Percentiles rank a stretch among this genome's conserved stretches.
These are phyloP conservation scores for Suillus variegatus DNA, from an alignment of 768 basidiomycete genomes.

Conservation along the genomic window DNA sequence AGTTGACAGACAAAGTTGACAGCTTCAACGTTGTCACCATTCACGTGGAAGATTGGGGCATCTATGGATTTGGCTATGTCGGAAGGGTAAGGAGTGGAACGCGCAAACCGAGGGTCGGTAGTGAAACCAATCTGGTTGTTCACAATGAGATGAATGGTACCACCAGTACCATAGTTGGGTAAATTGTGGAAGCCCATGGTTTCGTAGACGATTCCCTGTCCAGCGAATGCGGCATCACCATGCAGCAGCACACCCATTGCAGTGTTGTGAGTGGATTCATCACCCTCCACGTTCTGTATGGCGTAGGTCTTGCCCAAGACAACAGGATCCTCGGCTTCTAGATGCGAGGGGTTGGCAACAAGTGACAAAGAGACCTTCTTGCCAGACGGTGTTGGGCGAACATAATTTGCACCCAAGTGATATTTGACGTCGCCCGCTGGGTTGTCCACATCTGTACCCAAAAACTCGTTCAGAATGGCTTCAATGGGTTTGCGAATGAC, in stretches of 20 bases:
- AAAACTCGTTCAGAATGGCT: constrained; percentile 97
- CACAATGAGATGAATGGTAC: constrained; percentile 97
- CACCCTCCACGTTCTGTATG: constrained; percentile 92
- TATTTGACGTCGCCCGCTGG: constrained; percentile 99
- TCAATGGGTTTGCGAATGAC: constrained; percentile 98
- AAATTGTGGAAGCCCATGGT: constrained; percentile 98
- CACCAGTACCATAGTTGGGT: constrained; percentile 94
- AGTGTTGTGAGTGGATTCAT: constrained; percentile 74
- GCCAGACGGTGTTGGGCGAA: constrained; percentile 95
- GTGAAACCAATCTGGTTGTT: constrained; percentile 99
- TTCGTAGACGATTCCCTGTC: constrained; percentile 98
- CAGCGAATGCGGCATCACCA: constrained; percentile 98
- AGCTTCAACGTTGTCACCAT: constrained; percentile 97
- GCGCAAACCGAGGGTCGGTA: constrained; percentile 95
- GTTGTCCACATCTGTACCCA: constrained; percentile 72
- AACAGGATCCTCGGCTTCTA: constrained; percentile 96
- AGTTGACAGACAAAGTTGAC: constrained; percentile 98
- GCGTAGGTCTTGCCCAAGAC: constrained; percentile 99
- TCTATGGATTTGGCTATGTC: constrained; percentile 99
- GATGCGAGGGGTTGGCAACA: constrained; percentile 97
- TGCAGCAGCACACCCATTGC: constrained; percentile 97
- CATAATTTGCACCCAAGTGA: constrained; percentile 98
- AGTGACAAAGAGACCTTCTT: constrained; percentile 97
- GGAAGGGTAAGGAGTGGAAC: constrained; percentile 96
- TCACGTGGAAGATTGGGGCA: constrained; percentile 98